Percentiles rank a stretch among this genome's conserved stretches.
Evolutionary conservation across 2,329 filamentous ascomycete genomes (phyloP).

Genomic region (Nothophoma quercina): DNA sequence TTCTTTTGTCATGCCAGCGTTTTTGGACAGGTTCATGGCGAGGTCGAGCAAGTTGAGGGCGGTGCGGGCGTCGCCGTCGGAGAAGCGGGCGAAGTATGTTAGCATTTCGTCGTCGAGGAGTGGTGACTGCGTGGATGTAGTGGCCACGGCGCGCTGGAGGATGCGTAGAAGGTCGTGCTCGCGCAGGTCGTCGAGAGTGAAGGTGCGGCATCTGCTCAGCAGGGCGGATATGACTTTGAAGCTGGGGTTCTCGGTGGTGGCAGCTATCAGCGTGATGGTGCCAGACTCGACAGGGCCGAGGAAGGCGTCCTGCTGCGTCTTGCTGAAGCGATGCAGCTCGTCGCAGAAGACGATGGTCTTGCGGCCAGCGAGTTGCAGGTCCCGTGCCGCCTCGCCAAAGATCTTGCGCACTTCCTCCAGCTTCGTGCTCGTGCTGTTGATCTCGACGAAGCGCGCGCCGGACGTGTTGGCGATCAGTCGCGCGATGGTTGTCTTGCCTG

Average conservation of each 20-base stretch:
- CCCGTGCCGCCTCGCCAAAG: conserved; percentile 82
- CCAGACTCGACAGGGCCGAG: conserved; percentile 90
- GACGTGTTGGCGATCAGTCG: conserved; percentile 85
- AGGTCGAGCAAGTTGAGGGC: conserved; percentile 92
- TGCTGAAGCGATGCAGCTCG: conserved; percentile 92
- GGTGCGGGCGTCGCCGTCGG: conserved; percentile 91
- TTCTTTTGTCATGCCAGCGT: conserved; percentile 72
- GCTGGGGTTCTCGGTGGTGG: conserved; percentile 95
- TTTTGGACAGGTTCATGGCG: conserved; percentile 76
- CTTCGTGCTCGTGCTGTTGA: conserved; percentile 89
- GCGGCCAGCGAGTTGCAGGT: conserved; percentile 79
- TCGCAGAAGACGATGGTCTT: conserved; percentile 98
- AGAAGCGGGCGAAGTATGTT: conserved; percentile 81
- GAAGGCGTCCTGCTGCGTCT: conserved; percentile 94
- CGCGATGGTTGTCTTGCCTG: conserved; percentile 91
- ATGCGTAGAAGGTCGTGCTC: conserved; percentile 77
- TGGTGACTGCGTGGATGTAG: conserved; percentile 62
- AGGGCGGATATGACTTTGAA: conserved; percentile 92
- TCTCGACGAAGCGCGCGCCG: conserved; percentile 82
- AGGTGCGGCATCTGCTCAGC: conserved; percentile 87
- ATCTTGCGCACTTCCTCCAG: conserved; percentile 92
- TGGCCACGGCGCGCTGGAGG: conserved; percentile 73
- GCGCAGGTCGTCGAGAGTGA: conserved; percentile 79
- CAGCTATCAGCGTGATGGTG: conserved; percentile 88
- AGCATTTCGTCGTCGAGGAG: conserved; percentile 81